Conservation (phyloP, 257 asterid genomes). For the Cynanchum wilfordii region DNA sequence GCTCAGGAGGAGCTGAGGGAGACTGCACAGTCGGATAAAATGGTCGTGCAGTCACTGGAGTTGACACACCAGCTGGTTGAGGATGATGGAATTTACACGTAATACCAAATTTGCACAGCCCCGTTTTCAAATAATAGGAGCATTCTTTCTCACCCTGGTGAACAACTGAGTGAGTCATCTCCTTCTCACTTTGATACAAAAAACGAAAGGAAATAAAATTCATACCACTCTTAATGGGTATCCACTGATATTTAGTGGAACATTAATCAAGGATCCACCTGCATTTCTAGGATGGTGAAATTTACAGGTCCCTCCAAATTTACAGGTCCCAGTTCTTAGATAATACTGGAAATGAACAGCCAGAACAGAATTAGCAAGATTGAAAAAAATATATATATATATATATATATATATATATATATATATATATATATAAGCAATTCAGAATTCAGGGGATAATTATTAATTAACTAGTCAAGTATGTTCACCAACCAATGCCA, state of each 20-base stretch:
- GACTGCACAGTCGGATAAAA: slow-evolving; percentile 83
- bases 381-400: not conserved
- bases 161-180: slow-evolving; percentile 8
- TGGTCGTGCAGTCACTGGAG: slow-evolving; percentile 77
- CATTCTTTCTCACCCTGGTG: slow-evolving; percentile 80
- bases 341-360: slow-evolving; percentile 49
- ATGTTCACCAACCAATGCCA: not conserved
- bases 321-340: slow-evolving; percentile 78
- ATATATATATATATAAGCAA: not conserved
- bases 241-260: slow-evolving; percentile 65
- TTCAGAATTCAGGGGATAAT: not conserved
- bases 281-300: slow-evolving; percentile 83
- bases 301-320: slow-evolving; percentile 81
- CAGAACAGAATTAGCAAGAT: not conserved
- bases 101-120: slow-evolving; percentile 89
- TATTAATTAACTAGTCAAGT: not conserved
- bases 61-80: slow-evolving; percentile 54
- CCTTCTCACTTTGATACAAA: not conserved
- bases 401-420: no score
- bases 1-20: slow-evolving; percentile 58
- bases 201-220: not conserved
- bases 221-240: slow-evolving; percentile 84
- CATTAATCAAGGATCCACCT: slow-evolving; percentile 59
- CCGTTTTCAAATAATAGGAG: slow-evolving; percentile 95
- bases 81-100: slow-evolving; percentile 94